Conservation (phyloP, 192 early-diverging fungal genomes). For the Coemansia reversa region DNA sequence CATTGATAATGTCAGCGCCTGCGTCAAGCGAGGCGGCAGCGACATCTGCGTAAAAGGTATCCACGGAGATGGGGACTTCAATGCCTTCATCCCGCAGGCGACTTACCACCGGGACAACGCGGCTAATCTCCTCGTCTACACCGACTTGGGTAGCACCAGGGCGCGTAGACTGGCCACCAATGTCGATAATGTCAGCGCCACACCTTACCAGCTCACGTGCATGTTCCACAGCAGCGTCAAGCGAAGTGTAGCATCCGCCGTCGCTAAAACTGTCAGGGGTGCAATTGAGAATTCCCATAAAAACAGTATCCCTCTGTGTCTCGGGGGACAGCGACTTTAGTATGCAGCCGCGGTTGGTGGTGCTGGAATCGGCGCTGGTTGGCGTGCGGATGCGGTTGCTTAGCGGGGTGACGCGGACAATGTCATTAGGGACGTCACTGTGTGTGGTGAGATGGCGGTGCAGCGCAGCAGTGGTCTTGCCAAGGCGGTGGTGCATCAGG, state of each 20-base stretch:
- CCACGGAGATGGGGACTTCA: constrained; percentile 79
- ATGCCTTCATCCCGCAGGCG: constrained; percentile 65
- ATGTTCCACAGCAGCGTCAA: constrained; percentile 65
- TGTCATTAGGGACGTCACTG: constrained; percentile 54
- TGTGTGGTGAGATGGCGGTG: constrained; percentile 57
- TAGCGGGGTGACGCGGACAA: constrained; percentile 53
- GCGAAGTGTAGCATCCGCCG: constrained; percentile 70
- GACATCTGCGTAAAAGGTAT: constrained; percentile 86
- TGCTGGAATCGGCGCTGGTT: constrained; percentile 22
- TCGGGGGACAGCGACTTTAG: constrained; percentile 57
- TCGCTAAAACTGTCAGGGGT: constrained; percentile 98
- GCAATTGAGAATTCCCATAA: constrained; percentile 97
- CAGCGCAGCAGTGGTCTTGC: constrained; percentile 68
- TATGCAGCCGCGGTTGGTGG: constrained; percentile 44
- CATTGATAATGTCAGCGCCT: constrained; percentile 93
- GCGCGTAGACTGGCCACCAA: constrained; percentile 93
- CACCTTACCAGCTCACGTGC: constrained; percentile 67
- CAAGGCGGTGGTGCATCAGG: constrained; percentile 85
- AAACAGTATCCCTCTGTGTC: constrained; percentile 59
- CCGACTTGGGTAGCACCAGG: constrained; percentile 76
- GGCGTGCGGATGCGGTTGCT: constrained; percentile 10
- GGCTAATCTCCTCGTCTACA: constrained; percentile 71
- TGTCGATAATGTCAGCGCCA: constrained; percentile 91
- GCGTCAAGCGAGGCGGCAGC: constrained; percentile 84
- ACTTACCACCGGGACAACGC: constrained; percentile 86